phyloP scores from a whole-genome alignment of 257 asterid genomes.

The Nicotiana tabacum region DNA sequence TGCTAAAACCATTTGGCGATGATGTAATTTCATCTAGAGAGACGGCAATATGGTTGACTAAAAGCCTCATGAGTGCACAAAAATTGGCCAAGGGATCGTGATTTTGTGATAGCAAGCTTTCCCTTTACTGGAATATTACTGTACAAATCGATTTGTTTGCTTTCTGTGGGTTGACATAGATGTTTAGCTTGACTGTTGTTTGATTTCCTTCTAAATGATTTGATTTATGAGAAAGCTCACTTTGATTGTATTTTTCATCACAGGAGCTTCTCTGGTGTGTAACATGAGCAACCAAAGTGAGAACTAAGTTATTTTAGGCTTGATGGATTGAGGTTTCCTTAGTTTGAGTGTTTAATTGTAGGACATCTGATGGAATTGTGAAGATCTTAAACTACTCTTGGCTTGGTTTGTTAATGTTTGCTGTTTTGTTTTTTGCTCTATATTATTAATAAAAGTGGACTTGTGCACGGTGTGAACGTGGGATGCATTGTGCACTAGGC shows the following conservation, averaged over 20 bases:
- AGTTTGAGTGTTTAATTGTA: neutral
- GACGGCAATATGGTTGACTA: conserved; percentile 93
- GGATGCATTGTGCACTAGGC: too few relatives aligned
- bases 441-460: neutral
- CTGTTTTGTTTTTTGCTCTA: neutral
- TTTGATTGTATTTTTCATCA: neutral
- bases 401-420: too few relatives aligned
- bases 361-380: neutral
- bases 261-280: neutral
- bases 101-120: neutral
- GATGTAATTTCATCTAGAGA: conserved; percentile 83
- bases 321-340: conserved; percentile 4
- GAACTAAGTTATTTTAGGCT: conserved; percentile 9
- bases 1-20: conserved; percentile 82
- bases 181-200: conserved; percentile 7
- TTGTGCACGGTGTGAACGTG: too few relatives aligned
- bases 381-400: neutral
- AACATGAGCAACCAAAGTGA: neutral
- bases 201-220: conserved; percentile 5
- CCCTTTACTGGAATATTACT: neutral
- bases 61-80: conserved; percentile 67
- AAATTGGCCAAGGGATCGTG: conserved; percentile 48
- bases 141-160: neutral
- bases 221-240: conserved; percentile 1
- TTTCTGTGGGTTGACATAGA: conserved; percentile 7